phyloP scores from a whole-genome alignment of 2,329 filamentous ascomycete species.

The Raffaelea ambrosiae region DNA sequence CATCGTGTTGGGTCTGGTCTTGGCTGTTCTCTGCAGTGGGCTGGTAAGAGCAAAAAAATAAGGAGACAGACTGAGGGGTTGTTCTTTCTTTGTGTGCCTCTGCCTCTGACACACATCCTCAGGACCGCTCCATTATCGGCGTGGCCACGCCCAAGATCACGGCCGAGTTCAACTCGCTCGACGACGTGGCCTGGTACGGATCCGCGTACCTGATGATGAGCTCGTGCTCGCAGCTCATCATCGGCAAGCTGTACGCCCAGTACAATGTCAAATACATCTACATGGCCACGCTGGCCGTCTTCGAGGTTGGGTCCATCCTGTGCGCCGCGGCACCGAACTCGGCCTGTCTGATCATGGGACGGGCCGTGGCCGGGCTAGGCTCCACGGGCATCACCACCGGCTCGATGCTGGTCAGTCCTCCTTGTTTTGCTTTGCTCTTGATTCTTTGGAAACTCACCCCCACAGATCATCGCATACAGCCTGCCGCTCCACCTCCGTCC shows the following conservation, averaged over 20 bases:
- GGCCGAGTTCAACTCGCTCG: conserved; percentile 27
- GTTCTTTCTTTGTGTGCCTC: no score
- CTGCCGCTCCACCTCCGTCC: neutral
- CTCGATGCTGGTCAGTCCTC: no score
- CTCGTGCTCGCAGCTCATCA: conserved; percentile 3
- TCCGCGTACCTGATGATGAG: conserved; percentile 16
- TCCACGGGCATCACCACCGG: conserved; percentile 1
- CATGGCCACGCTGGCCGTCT: conserved; percentile 22
- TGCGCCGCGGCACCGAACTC: conserved; percentile 4
- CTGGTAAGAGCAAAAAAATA: neutral
- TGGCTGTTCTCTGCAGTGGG: neutral
- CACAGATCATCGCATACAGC: no score
- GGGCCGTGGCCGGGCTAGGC: conserved; percentile 6
- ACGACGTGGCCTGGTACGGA: conserved; percentile 40
- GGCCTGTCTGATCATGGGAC: conserved; percentile 5
- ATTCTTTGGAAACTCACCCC: no score
- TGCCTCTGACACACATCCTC: no score
- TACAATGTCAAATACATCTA: conserved; percentile 6
- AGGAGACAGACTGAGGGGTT: neutral
- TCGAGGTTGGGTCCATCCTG: conserved; percentile 22
- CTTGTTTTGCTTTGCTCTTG: no score
- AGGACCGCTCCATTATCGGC: conserved; percentile 23
- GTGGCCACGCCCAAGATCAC: conserved; percentile 32
- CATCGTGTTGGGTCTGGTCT: neutral
- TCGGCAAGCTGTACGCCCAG: conserved; percentile 7